These are phyloP conservation scores for Straminergon stramineum DNA, from an alignment of 225 moss, liverwort and hornwort genomes.

Conservation along the genomic window DNA sequence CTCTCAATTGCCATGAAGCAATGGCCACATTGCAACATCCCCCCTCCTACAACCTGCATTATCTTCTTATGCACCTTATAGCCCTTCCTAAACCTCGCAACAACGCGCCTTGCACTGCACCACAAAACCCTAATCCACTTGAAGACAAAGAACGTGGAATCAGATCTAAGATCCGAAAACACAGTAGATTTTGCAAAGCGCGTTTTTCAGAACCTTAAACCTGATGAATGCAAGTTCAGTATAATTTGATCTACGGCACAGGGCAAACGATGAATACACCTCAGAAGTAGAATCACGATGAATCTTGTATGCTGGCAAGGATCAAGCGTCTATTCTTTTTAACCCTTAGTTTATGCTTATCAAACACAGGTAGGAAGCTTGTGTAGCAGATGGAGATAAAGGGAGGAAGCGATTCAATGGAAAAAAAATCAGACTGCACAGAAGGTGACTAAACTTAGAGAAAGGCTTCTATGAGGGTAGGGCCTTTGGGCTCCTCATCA, in stretches of 20 bases:
- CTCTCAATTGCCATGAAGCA: neutral
- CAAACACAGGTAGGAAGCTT: neutral
- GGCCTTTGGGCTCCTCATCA: slow-evolving; percentile 26
- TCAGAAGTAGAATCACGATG: neutral
- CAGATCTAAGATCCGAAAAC: neutral
- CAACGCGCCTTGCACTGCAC: neutral
- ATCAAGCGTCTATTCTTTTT: neutral
- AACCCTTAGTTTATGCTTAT: neutral
- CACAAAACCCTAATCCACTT: neutral
- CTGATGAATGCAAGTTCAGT: neutral
- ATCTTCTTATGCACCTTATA: neutral
- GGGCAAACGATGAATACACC: neutral
- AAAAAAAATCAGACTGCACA: neutral
- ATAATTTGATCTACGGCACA: neutral
- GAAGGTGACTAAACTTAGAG: slow-evolving; percentile 11
- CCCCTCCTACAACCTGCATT: neutral
- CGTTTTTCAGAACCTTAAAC: neutral
- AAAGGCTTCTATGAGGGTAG: slow-evolving; percentile 28
- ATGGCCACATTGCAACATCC: neutral
- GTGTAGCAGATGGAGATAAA: neutral
- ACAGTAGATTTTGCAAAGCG: neutral
- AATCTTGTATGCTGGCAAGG: neutral
- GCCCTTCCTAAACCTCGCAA: neutral
- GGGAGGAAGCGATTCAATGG: neutral
- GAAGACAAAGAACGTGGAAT: neutral